Evolutionary conservation across 2,329 filamentous ascomycete genomes (phyloP).

Genomic region (Colletotrichum agaves): DNA sequence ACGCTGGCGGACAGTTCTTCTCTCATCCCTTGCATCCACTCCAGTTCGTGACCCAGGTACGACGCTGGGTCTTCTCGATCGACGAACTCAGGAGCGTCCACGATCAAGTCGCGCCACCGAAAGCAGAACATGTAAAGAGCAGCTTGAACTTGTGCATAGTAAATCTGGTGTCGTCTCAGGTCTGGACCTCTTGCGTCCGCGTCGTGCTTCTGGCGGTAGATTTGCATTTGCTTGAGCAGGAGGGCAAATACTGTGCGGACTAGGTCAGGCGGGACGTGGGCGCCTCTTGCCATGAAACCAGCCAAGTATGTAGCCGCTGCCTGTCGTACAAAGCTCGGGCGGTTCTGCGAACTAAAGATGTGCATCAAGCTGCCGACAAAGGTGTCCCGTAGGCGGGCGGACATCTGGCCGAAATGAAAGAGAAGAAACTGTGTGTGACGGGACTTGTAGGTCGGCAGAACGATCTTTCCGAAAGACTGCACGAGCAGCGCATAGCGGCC

Average conservation of each 20-base stretch:
- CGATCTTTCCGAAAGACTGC: slow-evolving; percentile 85
- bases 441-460: slow-evolving; percentile 90
- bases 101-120: slow-evolving; percentile 90
- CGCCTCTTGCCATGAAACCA: slow-evolving; percentile 92
- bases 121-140: slow-evolving; percentile 97
- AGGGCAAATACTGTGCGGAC: slow-evolving; percentile 87
- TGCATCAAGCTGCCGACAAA: slow-evolving; percentile 84
- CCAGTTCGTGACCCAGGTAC: slow-evolving; percentile 76
- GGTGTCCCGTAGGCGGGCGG: slow-evolving; percentile 79
- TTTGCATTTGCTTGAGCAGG: slow-evolving; percentile 80
- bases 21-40: slow-evolving; percentile 80
- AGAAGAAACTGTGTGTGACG: slow-evolving; percentile 95
- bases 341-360: slow-evolving; percentile 49
- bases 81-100: slow-evolving; percentile 67
- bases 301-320: slow-evolving; percentile 92
- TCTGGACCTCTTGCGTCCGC: slow-evolving; percentile 84
- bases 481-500: slow-evolving; percentile 83
- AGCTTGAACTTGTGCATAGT: slow-evolving; percentile 90
- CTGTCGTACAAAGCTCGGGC: slow-evolving; percentile 69
- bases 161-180: slow-evolving; percentile 82
- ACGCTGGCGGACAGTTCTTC: slow-evolving; percentile 81
- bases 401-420: slow-evolving; percentile 92
- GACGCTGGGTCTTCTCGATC: slow-evolving; percentile 71
- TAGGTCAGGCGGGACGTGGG: slow-evolving; percentile 78
- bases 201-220: slow-evolving; percentile 79